Evolutionary conservation across 108 stramenopile genomes (phyloP).

Genomic region (Parmales sp.): DNA sequence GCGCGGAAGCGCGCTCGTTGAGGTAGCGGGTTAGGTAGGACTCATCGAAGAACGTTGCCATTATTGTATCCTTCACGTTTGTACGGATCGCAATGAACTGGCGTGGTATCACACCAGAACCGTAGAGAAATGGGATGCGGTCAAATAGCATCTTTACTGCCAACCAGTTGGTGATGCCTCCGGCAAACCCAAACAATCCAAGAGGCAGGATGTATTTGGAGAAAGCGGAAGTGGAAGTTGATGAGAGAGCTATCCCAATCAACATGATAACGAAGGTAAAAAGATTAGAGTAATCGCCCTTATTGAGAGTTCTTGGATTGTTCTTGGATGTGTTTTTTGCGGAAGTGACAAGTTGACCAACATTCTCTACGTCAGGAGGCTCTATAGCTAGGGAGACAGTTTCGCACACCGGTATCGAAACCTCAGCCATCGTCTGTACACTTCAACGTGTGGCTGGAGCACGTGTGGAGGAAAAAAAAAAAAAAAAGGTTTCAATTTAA

Average conservation of each 20-base stretch:
- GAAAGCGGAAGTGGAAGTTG: not conserved
- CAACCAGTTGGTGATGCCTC: slow-evolving; percentile 15
- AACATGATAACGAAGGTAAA: not conserved
- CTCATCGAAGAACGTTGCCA: slow-evolving; percentile 13
- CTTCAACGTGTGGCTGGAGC: no score
- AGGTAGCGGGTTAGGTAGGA: not conserved
- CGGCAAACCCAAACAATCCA: slow-evolving; percentile 7
- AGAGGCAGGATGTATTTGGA: not conserved
- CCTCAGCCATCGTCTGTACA: no score
- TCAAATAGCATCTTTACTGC: slow-evolving; percentile 17
- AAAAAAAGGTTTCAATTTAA: no score
- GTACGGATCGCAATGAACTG: slow-evolving; percentile 2
- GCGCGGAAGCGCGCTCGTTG: no score
- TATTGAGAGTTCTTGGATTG: not conserved
- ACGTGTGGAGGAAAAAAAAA: no score
- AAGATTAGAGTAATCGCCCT: not conserved
- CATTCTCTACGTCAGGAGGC: no score
- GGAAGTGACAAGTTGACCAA: no score
- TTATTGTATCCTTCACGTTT: slow-evolving; percentile 5
- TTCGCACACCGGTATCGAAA: no score
- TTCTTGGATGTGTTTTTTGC: not conserved
- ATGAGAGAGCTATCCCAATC: not conserved
- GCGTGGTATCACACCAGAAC: slow-evolving; percentile 10
- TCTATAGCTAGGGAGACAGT: no score
- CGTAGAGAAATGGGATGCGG: slow-evolving; percentile 12